Base-by-base conservation (phyloP, 2,329 filamentous ascomycete genomes). In the Ophiostoma ulmi region DNA sequence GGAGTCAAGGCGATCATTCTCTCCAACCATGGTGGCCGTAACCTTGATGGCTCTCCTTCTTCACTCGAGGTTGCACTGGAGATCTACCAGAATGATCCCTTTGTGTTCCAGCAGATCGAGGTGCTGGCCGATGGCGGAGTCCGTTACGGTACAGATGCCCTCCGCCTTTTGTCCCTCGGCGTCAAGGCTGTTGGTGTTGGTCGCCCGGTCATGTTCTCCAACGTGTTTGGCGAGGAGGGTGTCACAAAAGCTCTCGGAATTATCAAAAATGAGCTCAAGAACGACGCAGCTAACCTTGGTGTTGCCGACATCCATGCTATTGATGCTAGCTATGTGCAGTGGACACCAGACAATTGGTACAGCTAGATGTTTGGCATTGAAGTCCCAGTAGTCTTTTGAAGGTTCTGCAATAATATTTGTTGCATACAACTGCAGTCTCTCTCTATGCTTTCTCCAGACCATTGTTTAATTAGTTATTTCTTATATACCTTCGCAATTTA, bases 121-220 rank as follows among this genome's bases (percentile, higher is more conserved):
- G 63, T 65, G 6, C 63, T 65, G 17, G 63, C 63, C 3, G 63
- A 65, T 39, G 63, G 63, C 11, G 63, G 63, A 10, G n/a, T 65
- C 10, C 63, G 63, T 7, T 65, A 65, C 20, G 63, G 63, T 3
- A 65, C 63, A 7, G 63, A 65, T 39, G 63, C 63, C 11, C 36
- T 65, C 7, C 63, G 63, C 5, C 63, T 65, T 7, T 36, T 65
- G 17, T 65, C 63, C 20, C 63, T 65, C 63, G 63, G 63, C 39
- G 63, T 65, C 35, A 65, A 65, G n/a, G 63, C 63, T 39, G 63
- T 65, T 8, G 63, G 63, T 22, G n/a, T 65, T 41, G 63, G 63
- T 35, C 63, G 63, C 31, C 63, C 63, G 7, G 63, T 65, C 36
- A 65, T 65, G 63, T 65, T 65, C 36, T 38, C 63, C 20, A 65